These are phyloP conservation scores for Hamigera avellanea DNA, from an alignment of 495 filamentous ascomycete species.

Conservation along the genomic window DNA sequence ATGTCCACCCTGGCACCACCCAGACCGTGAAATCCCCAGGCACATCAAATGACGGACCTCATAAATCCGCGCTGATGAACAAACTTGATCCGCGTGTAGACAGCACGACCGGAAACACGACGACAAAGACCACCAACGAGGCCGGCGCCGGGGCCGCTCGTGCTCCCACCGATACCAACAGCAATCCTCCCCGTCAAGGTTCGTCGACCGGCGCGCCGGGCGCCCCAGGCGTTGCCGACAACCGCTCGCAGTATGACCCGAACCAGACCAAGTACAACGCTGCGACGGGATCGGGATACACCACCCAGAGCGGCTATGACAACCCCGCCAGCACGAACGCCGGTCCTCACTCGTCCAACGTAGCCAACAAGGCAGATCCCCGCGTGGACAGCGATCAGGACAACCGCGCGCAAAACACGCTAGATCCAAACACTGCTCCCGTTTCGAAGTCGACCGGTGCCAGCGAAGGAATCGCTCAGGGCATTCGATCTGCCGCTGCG, in stretches of 20 bases:
- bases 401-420: too few species aligned
- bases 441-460: too few species aligned
- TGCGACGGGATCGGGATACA: constrained; percentile 18
- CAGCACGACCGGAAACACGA: constrained; percentile 4
- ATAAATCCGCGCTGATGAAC: constrained; percentile 41
- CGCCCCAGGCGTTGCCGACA: constrained; percentile 7
- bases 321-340: too few species aligned
- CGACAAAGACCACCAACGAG: constrained; percentile 4
- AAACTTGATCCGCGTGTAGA: constrained; percentile 34
- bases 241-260: constrained; percentile 13
- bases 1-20: constrained; percentile 10
- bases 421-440: too few species aligned
- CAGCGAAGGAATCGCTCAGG: constrained; percentile 7
- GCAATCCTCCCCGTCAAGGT: constrained; percentile 3
- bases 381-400: too few species aligned
- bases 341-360: too few species aligned
- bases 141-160: constrained; percentile 2
- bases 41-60: constrained; percentile 26
- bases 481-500: constrained; percentile 16
- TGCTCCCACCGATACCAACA: constrained; percentile 1
- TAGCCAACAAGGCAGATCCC: too few species aligned
- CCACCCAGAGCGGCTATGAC: too few species aligned
- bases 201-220: constrained; percentile 23
- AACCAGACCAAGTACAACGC: constrained; percentile 13
- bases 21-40: constrained; percentile 10